phyloP scores from a whole-genome alignment of 108 stramenopile genomes.

The Stephanodiscus minutulus region DNA sequence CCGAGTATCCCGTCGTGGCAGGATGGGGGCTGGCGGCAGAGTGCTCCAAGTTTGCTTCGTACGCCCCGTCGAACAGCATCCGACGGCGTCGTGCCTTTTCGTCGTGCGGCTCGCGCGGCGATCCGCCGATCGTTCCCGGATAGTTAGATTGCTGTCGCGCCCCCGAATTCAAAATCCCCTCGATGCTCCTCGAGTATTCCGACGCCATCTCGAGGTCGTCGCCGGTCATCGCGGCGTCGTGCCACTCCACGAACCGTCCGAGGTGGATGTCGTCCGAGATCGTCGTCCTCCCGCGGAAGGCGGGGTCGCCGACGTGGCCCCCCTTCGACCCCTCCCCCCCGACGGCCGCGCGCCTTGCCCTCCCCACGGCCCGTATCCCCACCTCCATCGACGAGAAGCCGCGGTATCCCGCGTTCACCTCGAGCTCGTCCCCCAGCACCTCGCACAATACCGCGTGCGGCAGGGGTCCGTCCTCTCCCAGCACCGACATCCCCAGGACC shows the following conservation, averaged over 20 bases:
- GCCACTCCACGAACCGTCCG: conserved; percentile 31
- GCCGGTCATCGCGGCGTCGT: conserved; percentile 17
- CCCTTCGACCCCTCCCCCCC: neutral
- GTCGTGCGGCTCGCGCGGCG: neutral
- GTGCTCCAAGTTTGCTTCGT: conserved; percentile 2
- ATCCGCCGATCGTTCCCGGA: neutral
- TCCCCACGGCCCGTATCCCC: conserved; percentile 33
- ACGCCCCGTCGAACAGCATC: conserved; percentile 8
- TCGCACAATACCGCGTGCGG: conserved; percentile 39
- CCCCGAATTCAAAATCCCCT: conserved; percentile 14
- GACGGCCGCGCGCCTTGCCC: conserved; percentile 10
- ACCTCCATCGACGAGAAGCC: conserved; percentile 42
- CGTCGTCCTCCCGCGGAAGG: conserved; percentile 8
- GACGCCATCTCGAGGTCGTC: neutral
- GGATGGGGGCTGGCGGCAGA: neutral
- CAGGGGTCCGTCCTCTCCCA: conserved; percentile 37
- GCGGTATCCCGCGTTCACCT: conserved; percentile 30
- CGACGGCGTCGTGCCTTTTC: neutral
- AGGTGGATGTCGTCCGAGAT: conserved; percentile 27
- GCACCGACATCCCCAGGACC: conserved; percentile 33
- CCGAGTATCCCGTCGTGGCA: neutral
- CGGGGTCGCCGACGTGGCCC: neutral
- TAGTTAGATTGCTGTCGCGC: neutral
- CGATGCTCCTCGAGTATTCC: conserved; percentile 25
- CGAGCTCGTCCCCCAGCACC: conserved; percentile 36